These are phyloP conservation scores for Polyporus arcularius DNA, from an alignment of 768 basidiomycete species.

Conservation along the genomic window DNA sequence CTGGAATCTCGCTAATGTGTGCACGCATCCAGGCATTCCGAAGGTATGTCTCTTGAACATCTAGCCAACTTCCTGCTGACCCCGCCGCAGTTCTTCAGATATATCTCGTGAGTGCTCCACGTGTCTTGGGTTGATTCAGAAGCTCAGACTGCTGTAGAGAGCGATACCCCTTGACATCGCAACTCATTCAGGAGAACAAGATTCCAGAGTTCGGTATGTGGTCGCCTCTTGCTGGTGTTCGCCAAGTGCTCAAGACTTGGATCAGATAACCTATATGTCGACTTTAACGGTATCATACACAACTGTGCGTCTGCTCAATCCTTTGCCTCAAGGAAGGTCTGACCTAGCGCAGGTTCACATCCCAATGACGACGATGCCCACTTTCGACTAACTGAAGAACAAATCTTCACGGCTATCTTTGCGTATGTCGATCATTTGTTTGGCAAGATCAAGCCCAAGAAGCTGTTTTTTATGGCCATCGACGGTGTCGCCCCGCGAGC, in stretches of 20 bases:
- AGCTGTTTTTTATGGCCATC: conserved; percentile 98
- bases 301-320: conserved; percentile 48
- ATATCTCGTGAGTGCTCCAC: conserved; percentile 72
- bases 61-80: neutral
- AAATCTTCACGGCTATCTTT: conserved; percentile 97
- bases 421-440: conserved; percentile 97
- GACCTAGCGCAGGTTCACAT: conserved; percentile 67
- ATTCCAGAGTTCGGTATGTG: conserved; percentile 93
- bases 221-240: neutral
- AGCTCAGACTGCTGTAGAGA: conserved; percentile 54
- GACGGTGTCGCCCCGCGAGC: conserved; percentile 97
- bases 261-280: conserved; percentile 86
- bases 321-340: neutral
- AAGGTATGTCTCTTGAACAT: conserved; percentile 37
- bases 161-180: conserved; percentile 97
- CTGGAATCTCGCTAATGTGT: neutral
- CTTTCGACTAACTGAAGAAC: conserved; percentile 93
- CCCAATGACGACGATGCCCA: conserved; percentile 96
- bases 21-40: conserved; percentile 43
- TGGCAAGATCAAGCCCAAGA: conserved; percentile 95
- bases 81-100: conserved; percentile 83
- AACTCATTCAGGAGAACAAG: conserved; percentile 97
- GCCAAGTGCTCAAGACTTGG: conserved; percentile 11
- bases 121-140: neutral
- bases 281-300: conserved; percentile 94